Evolutionary conservation across 345 rosid species (phyloP).

Genomic region (Eucalyptus marginata): DNA sequence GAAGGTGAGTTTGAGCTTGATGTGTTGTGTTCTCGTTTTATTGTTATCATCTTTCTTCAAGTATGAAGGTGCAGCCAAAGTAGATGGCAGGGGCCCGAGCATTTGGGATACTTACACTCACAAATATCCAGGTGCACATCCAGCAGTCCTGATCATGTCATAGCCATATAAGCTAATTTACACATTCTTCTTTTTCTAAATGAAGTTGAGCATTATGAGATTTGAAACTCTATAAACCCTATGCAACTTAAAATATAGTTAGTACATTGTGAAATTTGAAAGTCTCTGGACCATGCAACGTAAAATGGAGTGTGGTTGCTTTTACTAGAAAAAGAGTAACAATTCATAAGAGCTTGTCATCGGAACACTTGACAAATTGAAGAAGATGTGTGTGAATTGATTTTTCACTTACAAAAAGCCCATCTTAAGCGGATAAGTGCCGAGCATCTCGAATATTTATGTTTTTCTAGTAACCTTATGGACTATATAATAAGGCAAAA

Average conservation of each 20-base stretch:
- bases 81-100: constrained; percentile 7
- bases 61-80: constrained; percentile 13
- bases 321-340: not conserved
- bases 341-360: not conserved
- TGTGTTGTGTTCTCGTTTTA: not conserved
- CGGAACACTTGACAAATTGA: not conserved
- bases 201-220: not conserved
- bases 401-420: not conserved
- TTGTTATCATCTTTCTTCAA: not conserved
- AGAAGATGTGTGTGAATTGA: not conserved
- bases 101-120: constrained; percentile 11
- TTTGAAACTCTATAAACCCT: not conserved
- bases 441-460: not conserved
- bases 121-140: not conserved
- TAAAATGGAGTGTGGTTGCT: not conserved
- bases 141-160: not conserved
- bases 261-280: not conserved
- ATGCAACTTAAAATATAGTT: not conserved
- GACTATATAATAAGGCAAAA: not conserved
- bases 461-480: not conserved
- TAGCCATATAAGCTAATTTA: not conserved
- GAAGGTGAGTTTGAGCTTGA: not conserved
- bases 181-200: not conserved
- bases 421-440: not conserved
- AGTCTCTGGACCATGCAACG: not conserved